These are phyloP conservation scores for Melanomma pulvis-pyrius DNA, from an alignment of 495 filamentous ascomycete genomes.

Conservation along the genomic window DNA sequence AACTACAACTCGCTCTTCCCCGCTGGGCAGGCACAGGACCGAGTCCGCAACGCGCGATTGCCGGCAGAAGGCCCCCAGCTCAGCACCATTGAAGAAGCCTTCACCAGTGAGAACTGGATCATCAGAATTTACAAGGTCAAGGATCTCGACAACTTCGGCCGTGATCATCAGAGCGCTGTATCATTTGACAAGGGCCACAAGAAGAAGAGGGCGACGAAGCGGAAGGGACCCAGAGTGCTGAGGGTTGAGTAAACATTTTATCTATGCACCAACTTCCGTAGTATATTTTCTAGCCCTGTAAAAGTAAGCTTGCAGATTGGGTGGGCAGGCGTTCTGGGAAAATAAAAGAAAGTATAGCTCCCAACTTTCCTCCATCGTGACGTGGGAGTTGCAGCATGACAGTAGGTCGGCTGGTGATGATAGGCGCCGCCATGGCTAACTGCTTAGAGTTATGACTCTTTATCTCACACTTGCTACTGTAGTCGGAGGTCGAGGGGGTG, in stretches of 20 bases:
- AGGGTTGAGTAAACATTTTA: constrained; percentile 63
- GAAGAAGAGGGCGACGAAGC: constrained; percentile 84
- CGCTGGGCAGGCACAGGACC: constrained; percentile 84
- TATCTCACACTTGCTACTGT: not conserved
- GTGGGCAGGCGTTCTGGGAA: constrained; percentile 16
- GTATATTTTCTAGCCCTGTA: constrained; percentile 21
- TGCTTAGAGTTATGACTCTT: not conserved
- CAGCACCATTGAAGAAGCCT: constrained; percentile 91
- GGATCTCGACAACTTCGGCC: constrained; percentile 91
- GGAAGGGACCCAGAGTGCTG: constrained; percentile 76
- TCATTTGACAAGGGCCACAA: constrained; percentile 93
- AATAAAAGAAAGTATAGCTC: constrained; percentile 23
- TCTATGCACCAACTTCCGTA: constrained; percentile 10
- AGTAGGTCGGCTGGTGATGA: not conserved
- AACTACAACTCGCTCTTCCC: constrained; percentile 95
- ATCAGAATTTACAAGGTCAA: constrained; percentile 99
- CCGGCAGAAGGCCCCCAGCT: constrained; percentile 85
- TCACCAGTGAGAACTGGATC: constrained; percentile 99
- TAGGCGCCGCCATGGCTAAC: not conserved
- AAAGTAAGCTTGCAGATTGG: constrained; percentile 9
- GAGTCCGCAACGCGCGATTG: constrained; percentile 80
- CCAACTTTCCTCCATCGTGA: not conserved
- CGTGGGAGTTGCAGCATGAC: too few relatives aligned
- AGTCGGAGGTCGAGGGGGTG: not conserved
- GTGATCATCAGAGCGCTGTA: constrained; percentile 80